Base-by-base conservation (phyloP, 495 filamentous ascomycete genomes). In the Umbilicaria muhlenbergii region DNA sequence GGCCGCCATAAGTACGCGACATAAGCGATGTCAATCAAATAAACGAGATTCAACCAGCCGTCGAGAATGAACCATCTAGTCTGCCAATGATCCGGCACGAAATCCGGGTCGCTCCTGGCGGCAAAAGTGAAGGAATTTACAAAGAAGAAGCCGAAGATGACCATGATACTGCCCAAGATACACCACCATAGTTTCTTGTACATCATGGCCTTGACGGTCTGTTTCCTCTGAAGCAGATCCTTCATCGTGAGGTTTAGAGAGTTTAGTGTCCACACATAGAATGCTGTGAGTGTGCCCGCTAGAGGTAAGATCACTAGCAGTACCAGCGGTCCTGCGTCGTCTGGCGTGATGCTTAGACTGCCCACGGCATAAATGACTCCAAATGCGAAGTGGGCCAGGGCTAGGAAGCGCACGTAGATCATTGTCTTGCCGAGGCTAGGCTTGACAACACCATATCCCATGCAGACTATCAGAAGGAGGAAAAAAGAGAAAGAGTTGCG, bases 131-230 rank as follows among this genome's bases (percentile, higher is more conserved):
- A 87, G 40, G 83, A 89, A 66, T 94, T 96, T 62, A 95, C 75
- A 56, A 83, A 81, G 69, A 99, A 94, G 67, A 96, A 99, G 45
- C 69, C 87, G 52, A 96, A 95, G 49, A 95, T 95, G 40, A 96
- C 84, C 42, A 94, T 65, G 58, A 99, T 94, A 52, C 81, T 87
- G 44, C 71, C 71, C 13, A 99, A 69, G 47, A 99, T 92, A 60
- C 86, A 88, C 85, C 85, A 99, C 91, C 91, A 99, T 18, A 99
- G 78, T 61, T 92, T 93, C 64, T 84, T 86, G 67, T 96, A 99
- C 91, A 99, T 99, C 58, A 74, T 61, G 16, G 83, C 81, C 59
- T 99, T 99, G 44, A 80, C 80, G 58, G 80, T 83, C 63, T 99
- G 91, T 62, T 94, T 95, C 36, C 91, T 78, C 55, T 91, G 86